Base-by-base conservation (phyloP, 2,329 filamentous ascomycete species). In the Alternaria hordeiaustralica region DNA sequence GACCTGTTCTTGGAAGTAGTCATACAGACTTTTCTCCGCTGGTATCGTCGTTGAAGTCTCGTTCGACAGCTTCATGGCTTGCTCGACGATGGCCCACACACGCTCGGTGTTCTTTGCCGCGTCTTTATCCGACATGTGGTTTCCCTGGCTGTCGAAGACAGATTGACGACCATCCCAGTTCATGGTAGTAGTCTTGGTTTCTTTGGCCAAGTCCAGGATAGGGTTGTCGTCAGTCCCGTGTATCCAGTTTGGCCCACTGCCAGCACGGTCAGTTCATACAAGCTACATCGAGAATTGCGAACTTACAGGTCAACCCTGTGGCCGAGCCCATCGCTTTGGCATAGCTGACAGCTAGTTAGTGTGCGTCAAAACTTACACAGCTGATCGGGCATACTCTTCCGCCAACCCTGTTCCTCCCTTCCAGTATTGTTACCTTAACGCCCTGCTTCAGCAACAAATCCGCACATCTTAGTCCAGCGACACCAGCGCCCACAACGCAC, bases 221-320 rank as follows among this genome's bases (percentile, higher is more conserved):
- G 91, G 89, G 72, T 93, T 94, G 65, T 89, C 84, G 1, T 87
- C 82, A 6, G 89, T 92, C 33, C 91, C 91, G 64, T 94, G 91
- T 55, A 94, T 92, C 91, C 91, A 94, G 71, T 93, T 94, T n/a
- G 91, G 89, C 0, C 91, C 91, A 30, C 87, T 89, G 55, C 4
- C 5, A 11, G 18, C 7, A 25, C 3, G 11, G 26, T 50, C 4
- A 62, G 43, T 44, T 28, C 13, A 50, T 26, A 45, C 4, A 36
- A 15, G 33, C 11, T 20, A 23, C 36, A 20, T 8, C 15, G 18
- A 12, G 44, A 53, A 20, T 46, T 33, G 66, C 43, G 65, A 49
- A 79, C 85, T 70, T 82, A 88, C 86, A 89, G 77, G 76, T 90
- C 88, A 46, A 89, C 83, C 12, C 82, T 67, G 74, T 87, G 83